phyloP scores from a whole-genome alignment of 73 alveolate species.

The Symbiodinium pilosum region DNA sequence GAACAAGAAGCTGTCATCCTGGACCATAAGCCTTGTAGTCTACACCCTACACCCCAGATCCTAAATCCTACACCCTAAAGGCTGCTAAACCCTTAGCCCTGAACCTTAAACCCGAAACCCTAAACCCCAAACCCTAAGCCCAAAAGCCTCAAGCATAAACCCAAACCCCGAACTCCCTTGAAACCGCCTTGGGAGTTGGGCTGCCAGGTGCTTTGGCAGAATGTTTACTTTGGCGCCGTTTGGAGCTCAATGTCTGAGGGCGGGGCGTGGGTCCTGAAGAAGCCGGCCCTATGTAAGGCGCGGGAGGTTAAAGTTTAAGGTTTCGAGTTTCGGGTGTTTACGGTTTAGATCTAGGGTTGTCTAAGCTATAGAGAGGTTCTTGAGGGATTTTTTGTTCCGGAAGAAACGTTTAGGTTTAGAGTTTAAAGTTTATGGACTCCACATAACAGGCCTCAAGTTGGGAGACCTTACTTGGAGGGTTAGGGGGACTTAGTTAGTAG shows the following conservation, averaged over 20 bases:
- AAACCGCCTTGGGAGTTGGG: not conserved
- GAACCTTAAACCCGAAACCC: too few species aligned
- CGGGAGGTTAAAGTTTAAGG: not conserved
- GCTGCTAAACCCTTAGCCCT: too few species aligned
- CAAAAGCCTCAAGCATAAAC: not conserved
- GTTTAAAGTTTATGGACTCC: not conserved
- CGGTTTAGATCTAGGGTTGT: not conserved
- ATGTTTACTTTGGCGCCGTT: slow-evolving; percentile 63
- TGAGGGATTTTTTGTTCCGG: too few species aligned
- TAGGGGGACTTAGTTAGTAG: too few species aligned
- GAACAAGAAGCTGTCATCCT: too few species aligned
- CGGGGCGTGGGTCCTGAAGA: too few species aligned
- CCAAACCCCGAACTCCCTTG: not conserved
- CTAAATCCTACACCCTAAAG: too few species aligned
- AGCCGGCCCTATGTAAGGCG: too few species aligned
- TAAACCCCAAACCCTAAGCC: not conserved
- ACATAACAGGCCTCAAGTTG: too few species aligned
- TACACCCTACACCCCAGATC: too few species aligned
- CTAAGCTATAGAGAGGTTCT: not conserved
- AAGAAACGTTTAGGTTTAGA: not conserved
- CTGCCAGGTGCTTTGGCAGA: slow-evolving; percentile 68
- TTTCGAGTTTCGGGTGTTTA: not conserved
- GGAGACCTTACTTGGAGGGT: not conserved
- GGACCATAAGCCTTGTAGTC: too few species aligned
- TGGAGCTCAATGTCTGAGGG: not conserved